Conservation (phyloP, 83 land plant genomes). For the Thuja plicata region DNA sequence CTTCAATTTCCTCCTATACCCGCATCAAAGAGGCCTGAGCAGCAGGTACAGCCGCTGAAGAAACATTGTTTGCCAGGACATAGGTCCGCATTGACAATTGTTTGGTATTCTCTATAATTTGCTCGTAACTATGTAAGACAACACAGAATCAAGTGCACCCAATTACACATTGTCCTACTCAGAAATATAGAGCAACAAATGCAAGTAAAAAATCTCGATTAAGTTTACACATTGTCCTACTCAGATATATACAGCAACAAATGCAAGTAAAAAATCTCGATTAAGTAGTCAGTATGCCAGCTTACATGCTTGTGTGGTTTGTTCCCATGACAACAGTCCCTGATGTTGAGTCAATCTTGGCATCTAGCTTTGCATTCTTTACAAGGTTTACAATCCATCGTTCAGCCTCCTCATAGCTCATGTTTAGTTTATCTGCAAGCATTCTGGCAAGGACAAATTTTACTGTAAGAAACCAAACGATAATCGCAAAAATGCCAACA, state of each 20-base stretch:
- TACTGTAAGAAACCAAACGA: neutral
- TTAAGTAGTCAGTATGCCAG: neutral
- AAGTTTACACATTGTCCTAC: too few species aligned
- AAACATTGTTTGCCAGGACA: constrained; percentile 56
- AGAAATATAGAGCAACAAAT: neutral
- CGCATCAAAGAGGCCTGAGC: constrained; percentile 22
- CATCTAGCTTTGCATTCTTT: constrained; percentile 85
- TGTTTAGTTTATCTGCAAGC: constrained; percentile 91
- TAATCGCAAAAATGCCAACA: neutral
- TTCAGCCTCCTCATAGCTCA: constrained; percentile 95
- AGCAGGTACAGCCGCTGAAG: constrained; percentile 37
- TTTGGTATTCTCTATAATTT: constrained; percentile 78
- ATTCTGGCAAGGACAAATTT: constrained; percentile 43
- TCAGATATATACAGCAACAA: constrained; percentile 2
- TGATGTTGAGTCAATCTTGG: constrained; percentile 88
- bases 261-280: neutral
- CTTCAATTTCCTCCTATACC: neutral
- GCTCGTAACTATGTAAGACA: constrained; percentile 66
- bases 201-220: neutral
- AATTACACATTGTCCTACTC: neutral
- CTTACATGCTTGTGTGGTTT: constrained; percentile 74
- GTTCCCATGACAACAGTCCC: constrained; percentile 97
- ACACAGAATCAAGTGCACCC: neutral
- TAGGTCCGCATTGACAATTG: constrained; percentile 64
- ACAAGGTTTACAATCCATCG: constrained; percentile 94